Conservation (phyloP, 1,284 basidiomycete species). For the Microbotryum intermedium region DNA sequence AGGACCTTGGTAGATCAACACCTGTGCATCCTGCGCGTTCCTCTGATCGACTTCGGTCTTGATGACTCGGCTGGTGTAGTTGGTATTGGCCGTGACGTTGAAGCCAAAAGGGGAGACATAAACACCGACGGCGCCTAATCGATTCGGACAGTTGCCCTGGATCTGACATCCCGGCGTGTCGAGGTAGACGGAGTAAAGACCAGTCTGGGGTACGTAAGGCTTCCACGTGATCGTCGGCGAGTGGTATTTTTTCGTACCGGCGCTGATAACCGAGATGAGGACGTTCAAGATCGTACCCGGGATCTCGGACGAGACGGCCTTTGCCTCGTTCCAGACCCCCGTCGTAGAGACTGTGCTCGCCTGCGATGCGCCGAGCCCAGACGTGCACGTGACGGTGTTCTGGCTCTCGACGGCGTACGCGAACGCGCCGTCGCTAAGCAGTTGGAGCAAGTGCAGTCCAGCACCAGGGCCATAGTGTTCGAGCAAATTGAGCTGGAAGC, state of each 20-base stretch:
- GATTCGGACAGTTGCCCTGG: slow-evolving; percentile 66
- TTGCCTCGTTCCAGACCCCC: slow-evolving; percentile 20
- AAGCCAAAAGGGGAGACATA: slow-evolving; percentile 42
- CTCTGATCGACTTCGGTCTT: slow-evolving; percentile 60
- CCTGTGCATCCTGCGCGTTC: slow-evolving; percentile 55
- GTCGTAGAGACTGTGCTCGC: slow-evolving; percentile 9
- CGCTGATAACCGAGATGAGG: slow-evolving; percentile 58
- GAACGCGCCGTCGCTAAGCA: slow-evolving; percentile 69
- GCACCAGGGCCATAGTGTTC: slow-evolving; percentile 66
- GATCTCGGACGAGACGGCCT: slow-evolving; percentile 36
- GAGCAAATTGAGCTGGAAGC: slow-evolving; percentile 71
- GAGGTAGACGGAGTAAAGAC: slow-evolving; percentile 74
- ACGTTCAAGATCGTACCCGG: slow-evolving; percentile 70
- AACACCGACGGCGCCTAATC: slow-evolving; percentile 36
- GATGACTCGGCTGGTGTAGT: slow-evolving; percentile 45
- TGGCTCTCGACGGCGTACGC: slow-evolving; percentile 56
- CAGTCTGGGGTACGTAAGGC: slow-evolving; percentile 80
- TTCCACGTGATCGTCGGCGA: slow-evolving; percentile 74
- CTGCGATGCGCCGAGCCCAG: slow-evolving; percentile 38
- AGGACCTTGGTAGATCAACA: slow-evolving; percentile 58
- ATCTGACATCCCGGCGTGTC: slow-evolving; percentile 76
- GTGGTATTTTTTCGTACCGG: slow-evolving; percentile 53
- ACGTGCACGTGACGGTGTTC: slow-evolving; percentile 65
- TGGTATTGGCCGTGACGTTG: slow-evolving; percentile 53
- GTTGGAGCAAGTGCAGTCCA: slow-evolving; percentile 78